Evolutionary conservation across 2,329 filamentous ascomycete genomes (phyloP).

Genomic region (Colletotrichum karsti): DNA sequence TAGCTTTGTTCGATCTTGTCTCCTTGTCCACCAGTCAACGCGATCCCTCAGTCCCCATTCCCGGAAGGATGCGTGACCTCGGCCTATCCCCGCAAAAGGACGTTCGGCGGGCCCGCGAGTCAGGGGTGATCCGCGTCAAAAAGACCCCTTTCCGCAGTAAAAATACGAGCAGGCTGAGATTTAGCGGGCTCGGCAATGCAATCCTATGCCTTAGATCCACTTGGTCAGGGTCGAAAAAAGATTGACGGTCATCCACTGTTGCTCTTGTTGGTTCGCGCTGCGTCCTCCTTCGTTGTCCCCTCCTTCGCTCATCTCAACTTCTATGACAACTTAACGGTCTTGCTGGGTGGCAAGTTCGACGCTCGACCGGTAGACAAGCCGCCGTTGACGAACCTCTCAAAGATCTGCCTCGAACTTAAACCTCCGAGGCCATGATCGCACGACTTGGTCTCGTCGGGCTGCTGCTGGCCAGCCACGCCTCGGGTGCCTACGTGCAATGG

Average conservation of each 20-base stretch:
- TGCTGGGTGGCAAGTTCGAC: not conserved
- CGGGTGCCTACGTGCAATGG: constrained; percentile 31
- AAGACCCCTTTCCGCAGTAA: not conserved
- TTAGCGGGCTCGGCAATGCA: constrained; percentile 17
- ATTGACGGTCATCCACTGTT: not conserved
- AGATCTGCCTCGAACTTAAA: not conserved
- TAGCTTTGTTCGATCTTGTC: too few relatives aligned
- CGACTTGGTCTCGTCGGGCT: constrained; percentile 11
- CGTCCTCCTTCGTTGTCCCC: not conserved
- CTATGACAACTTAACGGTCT: not conserved
- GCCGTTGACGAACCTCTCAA: not conserved
- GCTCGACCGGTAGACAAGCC: not conserved
- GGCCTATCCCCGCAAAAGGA: not conserved
- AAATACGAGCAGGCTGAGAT: constrained; percentile 6
- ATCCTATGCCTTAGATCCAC: constrained; percentile 2
- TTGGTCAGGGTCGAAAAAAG: not conserved
- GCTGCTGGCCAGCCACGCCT: constrained; percentile 9
- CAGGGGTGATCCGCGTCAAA: constrained; percentile 4
- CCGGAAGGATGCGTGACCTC: not conserved
- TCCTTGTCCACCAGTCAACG: not conserved
- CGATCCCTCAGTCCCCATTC: not conserved
- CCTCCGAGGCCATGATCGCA: not conserved
- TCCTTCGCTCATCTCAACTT: not conserved
- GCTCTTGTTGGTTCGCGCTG: not conserved
- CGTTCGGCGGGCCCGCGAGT: not conserved